Percentiles rank a stretch among this genome's conserved stretches.
Conservation (phyloP, 345 rosid species). For the Camelina sativa region DNA sequence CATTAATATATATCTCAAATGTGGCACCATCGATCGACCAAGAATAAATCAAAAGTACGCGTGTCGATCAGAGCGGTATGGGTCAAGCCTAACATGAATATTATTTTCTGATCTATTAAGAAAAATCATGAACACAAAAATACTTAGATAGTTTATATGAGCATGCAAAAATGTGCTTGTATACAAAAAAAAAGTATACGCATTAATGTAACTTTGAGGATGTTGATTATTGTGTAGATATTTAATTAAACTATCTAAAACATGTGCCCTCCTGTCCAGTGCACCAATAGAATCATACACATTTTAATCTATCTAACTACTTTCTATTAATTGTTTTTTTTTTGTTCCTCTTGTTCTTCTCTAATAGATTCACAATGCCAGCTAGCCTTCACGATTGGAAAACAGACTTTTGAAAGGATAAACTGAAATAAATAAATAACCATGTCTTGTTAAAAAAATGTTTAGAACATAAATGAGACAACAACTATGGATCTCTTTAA, state of each 20-base stretch:
- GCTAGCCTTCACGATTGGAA: conserved; percentile 40
- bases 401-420: conserved; percentile 21
- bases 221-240: not conserved
- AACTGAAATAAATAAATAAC: not conserved
- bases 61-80: not conserved
- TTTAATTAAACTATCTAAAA: conserved; percentile 27
- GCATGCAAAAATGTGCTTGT: conserved; percentile 29
- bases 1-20: not conserved
- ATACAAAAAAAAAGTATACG: not conserved
- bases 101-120: not conserved
- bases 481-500: conserved; percentile 28
- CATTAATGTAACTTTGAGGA: conserved; percentile 25
- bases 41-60: not conserved
- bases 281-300: conserved; percentile 20
- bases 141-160: too few relatives aligned
- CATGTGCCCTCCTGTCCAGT: conserved; percentile 34
- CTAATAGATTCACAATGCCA: conserved; percentile 36
- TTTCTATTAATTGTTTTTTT: conserved; percentile 11
- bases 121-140: too few relatives aligned
- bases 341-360: conserved; percentile 22
- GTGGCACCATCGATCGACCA: too few relatives aligned
- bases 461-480: conserved; percentile 27
- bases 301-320: conserved; percentile 24
- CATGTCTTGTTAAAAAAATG: not conserved
- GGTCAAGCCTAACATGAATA: not conserved